phyloP scores from a whole-genome alignment of 2,329 filamentous ascomycete genomes.

The Ceratocystiopsis sp. region DNA sequence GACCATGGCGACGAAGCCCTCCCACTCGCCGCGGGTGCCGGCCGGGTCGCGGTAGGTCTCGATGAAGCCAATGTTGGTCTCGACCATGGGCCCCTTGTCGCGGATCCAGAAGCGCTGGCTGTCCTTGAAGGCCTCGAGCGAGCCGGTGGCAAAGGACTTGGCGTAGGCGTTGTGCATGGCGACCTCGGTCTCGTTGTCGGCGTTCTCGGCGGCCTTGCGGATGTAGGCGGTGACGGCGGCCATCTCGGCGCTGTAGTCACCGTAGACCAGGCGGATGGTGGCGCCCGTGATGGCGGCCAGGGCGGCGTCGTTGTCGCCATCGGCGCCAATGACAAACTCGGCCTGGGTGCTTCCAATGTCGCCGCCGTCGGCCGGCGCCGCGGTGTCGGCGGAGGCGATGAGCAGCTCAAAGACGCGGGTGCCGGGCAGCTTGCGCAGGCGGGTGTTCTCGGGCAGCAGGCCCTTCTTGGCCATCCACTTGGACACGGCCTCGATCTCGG shows the following conservation, averaged over 20 bases:
- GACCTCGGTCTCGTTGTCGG: constrained; percentile 57
- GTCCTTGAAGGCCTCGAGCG: constrained; percentile 62
- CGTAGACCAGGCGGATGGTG: constrained; percentile 54
- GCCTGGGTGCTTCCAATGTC: constrained; percentile 48
- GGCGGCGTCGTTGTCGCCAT: constrained; percentile 39
- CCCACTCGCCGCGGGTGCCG: constrained; percentile 68
- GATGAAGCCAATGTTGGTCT: constrained; percentile 70
- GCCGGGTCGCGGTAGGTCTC: constrained; percentile 75
- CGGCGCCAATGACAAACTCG: constrained; percentile 32
- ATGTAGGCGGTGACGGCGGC: constrained; percentile 47
- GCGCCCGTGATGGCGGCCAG: constrained; percentile 40
- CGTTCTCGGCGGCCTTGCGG: constrained; percentile 49
- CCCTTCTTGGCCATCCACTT: constrained; percentile 52
- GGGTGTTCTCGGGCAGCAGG: constrained; percentile 59
- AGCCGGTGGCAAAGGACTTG: constrained; percentile 58
- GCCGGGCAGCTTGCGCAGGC: constrained; percentile 47
- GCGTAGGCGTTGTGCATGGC: constrained; percentile 59
- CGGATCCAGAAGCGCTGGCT: constrained; percentile 68
- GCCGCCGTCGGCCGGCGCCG: constrained; percentile 42
- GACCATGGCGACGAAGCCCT: constrained; percentile 68
- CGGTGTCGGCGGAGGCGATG: constrained; percentile 50
- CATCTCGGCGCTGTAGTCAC: constrained; percentile 60
- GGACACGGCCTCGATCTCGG: constrained; percentile 57
- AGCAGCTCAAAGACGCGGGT: constrained; percentile 46
- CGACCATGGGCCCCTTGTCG: constrained; percentile 65